Evolutionary conservation across 257 asterid species (phyloP), one percentile per base, ranked within the genome.

Genomic region (Eustoma russellianum): DNA sequence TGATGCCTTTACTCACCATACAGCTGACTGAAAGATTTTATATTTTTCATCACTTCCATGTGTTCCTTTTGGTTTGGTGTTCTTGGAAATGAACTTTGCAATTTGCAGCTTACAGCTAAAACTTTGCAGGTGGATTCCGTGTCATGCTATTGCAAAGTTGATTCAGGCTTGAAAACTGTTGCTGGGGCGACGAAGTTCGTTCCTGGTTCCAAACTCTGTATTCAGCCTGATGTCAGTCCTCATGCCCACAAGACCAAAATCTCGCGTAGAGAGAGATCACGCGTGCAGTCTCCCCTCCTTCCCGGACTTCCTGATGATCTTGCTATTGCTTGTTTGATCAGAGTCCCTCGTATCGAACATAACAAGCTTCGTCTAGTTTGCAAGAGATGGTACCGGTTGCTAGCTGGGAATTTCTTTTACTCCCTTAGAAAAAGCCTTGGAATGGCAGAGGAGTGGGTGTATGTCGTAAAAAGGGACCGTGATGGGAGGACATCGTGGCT

Each of bases 221-320:
- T 75, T 53, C 81, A 75, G 62, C 81, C 81, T 0, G 77, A 75
- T 62, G 71, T 75, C 51, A 75, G 71, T 54, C 77, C 75, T 6
- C 81, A 50, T 16, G 81, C 81, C 19, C 81, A 75, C 72, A 67
- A 54, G 66, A 63, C 56, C 13, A 67, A 68, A 55, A 67, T 18
- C 46, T 70, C 72, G 40, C 77, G 81, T 17, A 53, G 77, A 62
- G 81, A 75, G 66, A 63, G 77, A 65, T 66, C 72, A 17, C 60
- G 77, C 48, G 67, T 70, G 14, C 81, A 71, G 45, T 70, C 81
- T 13, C 81, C 77, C 43, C 77, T 75, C 33, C 66, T 75, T 48
- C 81, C 81, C 46, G 77, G 81, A 48, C 75, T 75, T 53, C 81
- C 81, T 6, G 81, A 75, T 70, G 81, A 75, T 65, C 81, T 75